These are phyloP conservation scores for Yamadazyma taylorii DNA, from an alignment of 1,139 yeast genomes.

Conservation along the genomic window DNA sequence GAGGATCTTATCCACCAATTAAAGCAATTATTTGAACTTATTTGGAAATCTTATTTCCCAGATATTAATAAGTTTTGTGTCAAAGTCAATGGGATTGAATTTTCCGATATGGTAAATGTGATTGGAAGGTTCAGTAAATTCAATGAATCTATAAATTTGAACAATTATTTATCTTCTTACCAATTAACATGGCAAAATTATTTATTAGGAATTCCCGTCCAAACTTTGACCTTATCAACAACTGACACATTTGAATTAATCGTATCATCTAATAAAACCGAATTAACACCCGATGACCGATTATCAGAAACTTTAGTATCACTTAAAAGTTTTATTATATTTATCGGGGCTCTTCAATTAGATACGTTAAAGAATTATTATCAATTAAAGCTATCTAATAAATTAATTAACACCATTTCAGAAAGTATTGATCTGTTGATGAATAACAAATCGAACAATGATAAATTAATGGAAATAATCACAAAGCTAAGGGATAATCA, in stretches of 20 bases:
- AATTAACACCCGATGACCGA: background rate
- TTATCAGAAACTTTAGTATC: slow-evolving; percentile 14
- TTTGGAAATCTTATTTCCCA: slow-evolving; percentile 23
- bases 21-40: slow-evolving; percentile 7
- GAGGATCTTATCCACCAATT: slow-evolving; percentile 12
- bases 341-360: slow-evolving; percentile 28
- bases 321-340: slow-evolving; percentile 27
- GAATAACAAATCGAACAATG: slow-evolving; percentile 10
- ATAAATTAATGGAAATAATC: slow-evolving; percentile 24
- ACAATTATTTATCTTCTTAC: slow-evolving; percentile 15
- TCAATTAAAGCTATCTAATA: slow-evolving; percentile 31
- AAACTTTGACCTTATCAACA: slow-evolving; percentile 1
- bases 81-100: slow-evolving; percentile 13
- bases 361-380: slow-evolving; percentile 26
- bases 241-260: slow-evolving; percentile 3
- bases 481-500: slow-evolving; percentile 21
- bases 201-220: slow-evolving; percentile 9
- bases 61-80: slow-evolving; percentile 19
- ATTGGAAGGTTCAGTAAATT: slow-evolving; percentile 12
- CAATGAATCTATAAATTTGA: slow-evolving; percentile 13
- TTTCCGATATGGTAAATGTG: slow-evolving; percentile 15
- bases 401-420: slow-evolving; percentile 30
- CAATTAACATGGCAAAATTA: slow-evolving; percentile 21
- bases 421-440: slow-evolving; percentile 28
- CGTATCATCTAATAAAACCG: background rate